Evolutionary conservation across 2,329 filamentous ascomycete species (phyloP), one percentile per base, ranked within the genome.

Genomic region (Diaporthe sp.): DNA sequence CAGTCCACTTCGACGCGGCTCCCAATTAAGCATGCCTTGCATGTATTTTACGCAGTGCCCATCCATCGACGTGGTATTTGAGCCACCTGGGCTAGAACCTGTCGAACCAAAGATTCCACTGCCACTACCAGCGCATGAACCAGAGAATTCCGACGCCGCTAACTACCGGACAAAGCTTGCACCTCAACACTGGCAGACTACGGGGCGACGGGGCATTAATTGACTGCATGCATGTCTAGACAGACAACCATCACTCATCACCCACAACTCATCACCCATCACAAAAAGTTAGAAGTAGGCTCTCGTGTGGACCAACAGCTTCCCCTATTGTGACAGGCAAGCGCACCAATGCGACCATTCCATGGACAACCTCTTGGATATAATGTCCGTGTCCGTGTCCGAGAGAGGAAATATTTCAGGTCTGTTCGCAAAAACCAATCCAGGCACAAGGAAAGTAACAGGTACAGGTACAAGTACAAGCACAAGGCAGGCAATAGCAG

Each of bases 71-170:
- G 65, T 69, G n/a, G 49, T 42, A 42, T 55, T 39, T n/a, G n/a
- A 42, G 22, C 49, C 31, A 53, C 22, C 5, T 22, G 34, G 65
- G 49, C 65, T 31, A 69, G 46, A 42, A 42, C 34, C 34, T 42
- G 65, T 69, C 65, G n/a, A 69, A 69, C 65, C 65, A 69, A 42
- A 42, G 65, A 68, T 53, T 39, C 13, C 19, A 68, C 53, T 51
- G 31, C 62, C 62, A 17, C 62, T 37, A 68, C 46, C 65, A 42
- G 46, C 31, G 65, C 46, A 55, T 69, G 46, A 55, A 42, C 65
- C 49, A 69, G 15, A 69, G 49, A 42, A 55, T 28, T 39, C 65
- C 65, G n/a, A 69, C 9, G 65, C 34, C 34, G 49, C 65, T 55
- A 69, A 39, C 12, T 65, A 65, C 61, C 61, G 61, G 61, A 25